Percentiles rank a stretch among this genome's conserved stretches.
Conservation (phyloP, 352 stramenopile species). For the Globisporangium acanthophoron region DNA sequence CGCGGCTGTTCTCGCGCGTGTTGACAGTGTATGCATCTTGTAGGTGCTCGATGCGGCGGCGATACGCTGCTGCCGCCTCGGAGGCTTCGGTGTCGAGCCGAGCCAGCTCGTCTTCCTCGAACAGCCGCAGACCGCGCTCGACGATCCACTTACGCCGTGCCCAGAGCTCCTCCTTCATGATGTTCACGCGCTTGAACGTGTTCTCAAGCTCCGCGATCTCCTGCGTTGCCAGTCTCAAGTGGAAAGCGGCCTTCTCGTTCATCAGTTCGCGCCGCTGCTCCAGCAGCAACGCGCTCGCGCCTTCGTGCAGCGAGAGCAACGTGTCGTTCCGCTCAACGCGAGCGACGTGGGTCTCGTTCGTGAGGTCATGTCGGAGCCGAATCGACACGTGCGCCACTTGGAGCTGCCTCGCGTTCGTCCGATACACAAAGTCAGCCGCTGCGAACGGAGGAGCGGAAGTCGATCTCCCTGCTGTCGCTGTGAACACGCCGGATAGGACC, state of each 20-base stretch:
- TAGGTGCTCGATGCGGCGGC: conserved; percentile 7
- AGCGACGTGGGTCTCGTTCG: conserved; percentile 26
- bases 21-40: conserved; percentile 7
- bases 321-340: conserved; percentile 15
- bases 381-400: conserved; percentile 11
- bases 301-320: conserved; percentile 10
- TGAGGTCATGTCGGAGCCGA: conserved; percentile 16
- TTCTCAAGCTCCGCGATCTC: conserved; percentile 30
- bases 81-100: conserved; percentile 10
- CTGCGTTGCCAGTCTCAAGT: conserved; percentile 10
- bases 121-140: conserved; percentile 16
- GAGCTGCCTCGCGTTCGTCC: background rate
- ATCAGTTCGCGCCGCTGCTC: conserved; percentile 29
- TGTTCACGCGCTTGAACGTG: conserved; percentile 32
- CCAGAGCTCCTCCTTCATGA: conserved; percentile 45
- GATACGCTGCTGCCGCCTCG: conserved; percentile 2
- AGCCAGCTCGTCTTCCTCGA: conserved; percentile 26
- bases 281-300: conserved; percentile 15
- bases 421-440: conserved; percentile 16
- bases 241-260: conserved; percentile 24
- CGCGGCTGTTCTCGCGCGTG: conserved; percentile 18
- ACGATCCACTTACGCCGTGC: conserved; percentile 26
- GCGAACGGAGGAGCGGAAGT: conserved; percentile 3
- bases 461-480: background rate
- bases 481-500: conserved; percentile 10